Evolutionary conservation across 192 early-diverging fungal species (phyloP), one percentile per base, ranked within the genome.

Genomic region (Endogone sp.): DNA sequence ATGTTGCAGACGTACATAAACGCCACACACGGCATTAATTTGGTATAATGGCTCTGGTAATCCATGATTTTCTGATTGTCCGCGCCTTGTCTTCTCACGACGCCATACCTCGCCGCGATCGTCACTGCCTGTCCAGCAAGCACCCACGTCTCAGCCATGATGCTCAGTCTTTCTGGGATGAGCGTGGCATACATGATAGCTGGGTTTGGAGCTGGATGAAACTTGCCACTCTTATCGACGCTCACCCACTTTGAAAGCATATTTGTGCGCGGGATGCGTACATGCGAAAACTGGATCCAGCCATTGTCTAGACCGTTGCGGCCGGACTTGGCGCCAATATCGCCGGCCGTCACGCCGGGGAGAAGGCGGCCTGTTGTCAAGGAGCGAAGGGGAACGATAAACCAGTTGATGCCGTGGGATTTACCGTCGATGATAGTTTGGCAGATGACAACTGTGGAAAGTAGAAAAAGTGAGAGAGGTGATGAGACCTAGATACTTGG

Each of bases 51-150:
- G n/a, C 81, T 81, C 62, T 86, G 87, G 67, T 87, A 90, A 61
- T 90, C 86, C 70, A 90, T 80, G 65, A 90, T 88, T 60, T 88
- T 85, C 60, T 83, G 82, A 30, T 90, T 80, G 24, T 86, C 79
- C 26, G 75, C 65, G 27, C 88, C 86, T 66, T 90, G 88, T 16
- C 85, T 73, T 69, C 88, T 82, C 23, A 84, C 79, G 22, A 83
- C 85, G 60, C 84, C 88, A 65, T 88, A 85, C 10, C 85, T 79
- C 31, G 82, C 75, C 28, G 86, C 84, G 71, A 90, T 87, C 9
- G 84, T 78, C 55, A 89, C 67, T 3, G 85, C 79, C 67, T 86
- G 84, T 22, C 77, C 75, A 30, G 79, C 62, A 23, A 82, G 66
- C 54, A 72, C 67, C 11, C 74, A 71, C 4, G 82, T 76, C 3